Conservation (phyloP, 306 rosid species). For the Elaeagnus macrophylla region DNA sequence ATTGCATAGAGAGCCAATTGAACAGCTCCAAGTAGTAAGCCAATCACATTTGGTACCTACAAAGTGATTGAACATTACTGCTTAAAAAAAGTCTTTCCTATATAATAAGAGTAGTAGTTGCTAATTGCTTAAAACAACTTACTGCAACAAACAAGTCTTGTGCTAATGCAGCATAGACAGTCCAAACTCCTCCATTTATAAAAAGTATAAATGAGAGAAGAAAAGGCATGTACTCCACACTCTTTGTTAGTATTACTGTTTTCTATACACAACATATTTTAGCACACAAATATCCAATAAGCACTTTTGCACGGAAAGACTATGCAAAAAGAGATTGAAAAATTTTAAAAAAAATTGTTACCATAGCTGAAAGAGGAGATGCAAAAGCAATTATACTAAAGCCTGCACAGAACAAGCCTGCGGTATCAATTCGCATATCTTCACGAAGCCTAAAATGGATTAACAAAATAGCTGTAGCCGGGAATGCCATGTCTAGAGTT, state of each 20-base stretch:
- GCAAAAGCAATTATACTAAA: constrained; percentile 30
- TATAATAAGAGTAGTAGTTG: no score
- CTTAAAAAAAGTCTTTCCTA: no score
- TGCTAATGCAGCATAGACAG: constrained; percentile 22
- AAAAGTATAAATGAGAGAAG: constrained; percentile 25
- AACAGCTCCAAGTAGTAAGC: constrained; percentile 21
- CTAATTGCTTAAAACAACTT: constrained; percentile 3
- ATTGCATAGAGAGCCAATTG: constrained; percentile 26
- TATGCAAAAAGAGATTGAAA: no score
- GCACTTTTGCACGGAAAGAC: no score
- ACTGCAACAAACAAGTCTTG: constrained; percentile 30
- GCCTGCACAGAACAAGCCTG: constrained; percentile 16
- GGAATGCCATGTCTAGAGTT: constrained; percentile 19
- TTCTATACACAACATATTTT: constrained; percentile 7
- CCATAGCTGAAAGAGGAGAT: constrained; percentile 33
- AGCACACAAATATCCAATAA: background rate
- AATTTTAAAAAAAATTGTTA: background rate
- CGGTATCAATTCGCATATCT: constrained; percentile 17
- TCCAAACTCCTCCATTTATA: constrained; percentile 29
- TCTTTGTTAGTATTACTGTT: constrained; percentile 21
- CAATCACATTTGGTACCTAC: constrained; percentile 29
- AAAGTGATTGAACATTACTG: background rate
- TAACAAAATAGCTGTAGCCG: constrained; percentile 18
- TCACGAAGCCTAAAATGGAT: constrained; percentile 21
- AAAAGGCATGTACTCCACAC: constrained; percentile 33